Evolutionary conservation across 352 stramenopile genomes (phyloP).

Genomic region (Pythium dissotocum): DNA sequence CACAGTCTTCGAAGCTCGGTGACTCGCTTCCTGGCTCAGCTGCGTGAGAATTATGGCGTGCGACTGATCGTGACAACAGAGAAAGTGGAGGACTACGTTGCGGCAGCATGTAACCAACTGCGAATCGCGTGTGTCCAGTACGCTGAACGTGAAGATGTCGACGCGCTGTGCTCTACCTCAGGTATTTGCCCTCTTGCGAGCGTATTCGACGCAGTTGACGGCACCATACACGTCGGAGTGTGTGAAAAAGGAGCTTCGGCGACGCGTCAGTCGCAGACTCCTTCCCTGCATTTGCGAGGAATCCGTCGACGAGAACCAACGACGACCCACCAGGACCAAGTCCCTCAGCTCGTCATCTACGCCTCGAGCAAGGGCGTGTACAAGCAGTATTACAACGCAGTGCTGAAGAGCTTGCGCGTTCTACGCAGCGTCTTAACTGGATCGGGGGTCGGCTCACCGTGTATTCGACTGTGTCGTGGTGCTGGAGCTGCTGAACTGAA

Average conservation of each 20-base stretch:
- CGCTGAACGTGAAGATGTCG: conserved; percentile 52
- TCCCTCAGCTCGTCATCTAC: conserved; percentile 62
- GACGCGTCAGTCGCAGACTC: conserved; percentile 43
- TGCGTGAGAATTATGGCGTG: conserved; percentile 32
- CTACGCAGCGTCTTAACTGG: conserved; percentile 34
- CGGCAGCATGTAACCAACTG: conserved; percentile 42
- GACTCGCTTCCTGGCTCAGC: conserved; percentile 1
- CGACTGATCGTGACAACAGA: conserved; percentile 53
- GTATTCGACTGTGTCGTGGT: conserved; percentile 40
- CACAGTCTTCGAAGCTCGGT: conserved; percentile 19
- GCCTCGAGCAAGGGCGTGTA: conserved; percentile 59
- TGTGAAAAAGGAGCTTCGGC: conserved; percentile 30
- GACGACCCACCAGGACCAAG: background rate
- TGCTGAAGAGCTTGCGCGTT: conserved; percentile 62
- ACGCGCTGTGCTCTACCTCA: conserved; percentile 38
- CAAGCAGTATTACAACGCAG: conserved; percentile 61
- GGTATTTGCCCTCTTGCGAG: conserved; percentile 47
- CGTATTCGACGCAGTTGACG: conserved; percentile 49
- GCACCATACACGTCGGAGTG: conserved; percentile 37
- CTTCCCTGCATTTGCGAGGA: conserved; percentile 41
- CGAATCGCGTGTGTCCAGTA: conserved; percentile 64
- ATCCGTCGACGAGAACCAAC: background rate
- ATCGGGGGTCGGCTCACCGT: background rate
- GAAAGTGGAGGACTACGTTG: conserved; percentile 43
- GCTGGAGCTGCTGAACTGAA: conserved; percentile 49